Base-by-base conservation (phyloP, 306 rosid species). In the Psophocarpus tetragonolobus region DNA sequence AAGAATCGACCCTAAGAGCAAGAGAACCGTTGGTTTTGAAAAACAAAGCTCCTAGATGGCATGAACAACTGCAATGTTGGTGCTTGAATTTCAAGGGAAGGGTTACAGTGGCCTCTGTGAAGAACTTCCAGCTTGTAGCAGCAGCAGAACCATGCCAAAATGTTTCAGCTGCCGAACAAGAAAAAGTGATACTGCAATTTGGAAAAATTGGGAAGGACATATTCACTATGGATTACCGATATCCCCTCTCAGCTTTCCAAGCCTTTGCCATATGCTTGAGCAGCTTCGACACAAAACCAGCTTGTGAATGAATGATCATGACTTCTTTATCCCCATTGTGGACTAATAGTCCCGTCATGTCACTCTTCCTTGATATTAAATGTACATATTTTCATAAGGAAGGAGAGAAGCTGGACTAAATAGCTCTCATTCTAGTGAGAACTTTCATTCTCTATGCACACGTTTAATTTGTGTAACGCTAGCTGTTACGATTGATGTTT, bases 231-330 rank as follows among this genome's bases (percentile, higher is more conserved):
- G 98, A 95, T 77, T 95, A 91, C 79, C 93, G 92, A 21, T 92
- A 95, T 68, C 98, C 98, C 35, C 93, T 94, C 35, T 95, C 97
- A 13, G 92, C 98, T 39, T 95, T 95, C 87, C 98, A 92, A 86
- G 98, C 98, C 38, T 92, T 95, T 36, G 95, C 97, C 68, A 91
- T 92, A 51, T 92, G 98, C 82, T 85, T 92, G 83, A 95, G 97
- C 76, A 92, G 98, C 90, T 95, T 95, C 44, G 98, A 92, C 90
- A 95, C 97, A 2, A 95, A 95, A 87, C 97, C 97, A 51, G 97
- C 93, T 64, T 95, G 97, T 83, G 98, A 95, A 87, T 94, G 89
- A 94, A n/a, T 35, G 44, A 62, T 60, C 57, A 66, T 75, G 71
- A 13, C 32, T 68, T 71, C 36, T 48, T 23, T 14, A 15, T 29